Evolutionary conservation across 345 rosid species (phyloP).

Genomic region (Boechera retrofracta): DNA sequence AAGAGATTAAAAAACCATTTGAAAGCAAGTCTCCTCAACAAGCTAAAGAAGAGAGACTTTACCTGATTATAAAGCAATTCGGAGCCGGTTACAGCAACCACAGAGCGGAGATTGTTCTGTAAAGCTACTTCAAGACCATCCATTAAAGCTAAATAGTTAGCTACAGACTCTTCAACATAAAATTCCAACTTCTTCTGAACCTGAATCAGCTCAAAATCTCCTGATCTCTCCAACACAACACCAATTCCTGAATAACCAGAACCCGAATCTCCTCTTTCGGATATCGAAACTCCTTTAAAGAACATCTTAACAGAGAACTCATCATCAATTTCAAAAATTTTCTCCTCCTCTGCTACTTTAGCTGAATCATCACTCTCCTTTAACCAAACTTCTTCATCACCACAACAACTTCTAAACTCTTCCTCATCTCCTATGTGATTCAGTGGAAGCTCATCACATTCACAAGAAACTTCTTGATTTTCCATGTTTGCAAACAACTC

Average conservation of each 20-base stretch:
- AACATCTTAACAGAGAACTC: conserved; percentile 85
- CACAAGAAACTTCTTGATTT: conserved; percentile 46
- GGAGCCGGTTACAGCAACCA: conserved; percentile 84
- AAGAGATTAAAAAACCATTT: conserved; percentile 8
- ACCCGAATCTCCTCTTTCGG: conserved; percentile 57
- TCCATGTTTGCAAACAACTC: conserved; percentile 53
- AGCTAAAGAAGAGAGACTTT: conserved; percentile 25
- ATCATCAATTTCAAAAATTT: conserved; percentile 54
- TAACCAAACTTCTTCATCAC: conserved; percentile 85
- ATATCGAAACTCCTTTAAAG: conserved; percentile 80
- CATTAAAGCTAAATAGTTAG: conserved; percentile 82
- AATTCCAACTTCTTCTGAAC: conserved; percentile 93
- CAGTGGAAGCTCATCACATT: conserved; percentile 43
- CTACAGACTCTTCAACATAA: conserved; percentile 80
- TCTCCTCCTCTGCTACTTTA: conserved; percentile 50
- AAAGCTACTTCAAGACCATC: conserved; percentile 81
- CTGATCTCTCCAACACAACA: conserved; percentile 77
- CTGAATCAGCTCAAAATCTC: conserved; percentile 59
- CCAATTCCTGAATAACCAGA: conserved; percentile 86
- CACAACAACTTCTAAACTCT: conserved; percentile 93
- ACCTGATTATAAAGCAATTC: conserved; percentile 71
- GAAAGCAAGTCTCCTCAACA: background rate
- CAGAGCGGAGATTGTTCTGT: conserved; percentile 58
- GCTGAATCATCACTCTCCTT: conserved; percentile 64
- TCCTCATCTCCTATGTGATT: conserved; percentile 72